Evolutionary conservation across 208 protist species (phyloP), one percentile per base, ranked within the genome.

Genomic region (Acanthamoeba triangularis): DNA sequence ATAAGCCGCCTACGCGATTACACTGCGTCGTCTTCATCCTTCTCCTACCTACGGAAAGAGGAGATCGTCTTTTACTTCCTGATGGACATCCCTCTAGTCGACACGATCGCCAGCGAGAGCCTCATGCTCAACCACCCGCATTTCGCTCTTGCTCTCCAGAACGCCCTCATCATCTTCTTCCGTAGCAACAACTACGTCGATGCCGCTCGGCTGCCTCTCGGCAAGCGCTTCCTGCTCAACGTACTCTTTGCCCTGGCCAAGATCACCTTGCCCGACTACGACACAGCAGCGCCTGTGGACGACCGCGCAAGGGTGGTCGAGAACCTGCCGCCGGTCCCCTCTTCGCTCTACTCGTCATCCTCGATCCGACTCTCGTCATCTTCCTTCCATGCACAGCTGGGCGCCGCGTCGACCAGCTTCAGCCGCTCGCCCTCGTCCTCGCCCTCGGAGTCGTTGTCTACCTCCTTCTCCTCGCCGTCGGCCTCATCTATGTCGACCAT

Each of bases 301-400:
- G 30, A 80, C 59, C 59, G 59, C 6, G 25, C 59, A 0, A 65
- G 59, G 23, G 59, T n/a, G 7, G 59, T 65, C 7, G 72, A 80
- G 18, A 80, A 80, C 72, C 37, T 80, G 37, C 72, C 72, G 41
- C 35, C 69, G n/a, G 28, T 80, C 72, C 72, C 72, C 72, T 13
- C 72, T 6, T 80, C 72, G 65, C 16, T 74, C 37, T 3, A n/a
- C 18, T 80, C 72, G 11, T 41, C 37, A 18, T n/a, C 37, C 18
- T 80, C 72, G 37, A 41, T 65, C 23, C 59, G 59, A 8, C 59
- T 65, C 23, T 65, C 59, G 1, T 65, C 59, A 20, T 65, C 23
- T n/a, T 65, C 59, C 20, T n/a, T 41, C 37, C 5, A 80, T 47
- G 41, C 41, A 7, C 41, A 47, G 3, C 41, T 47, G 41, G 41